A percentile compares a stretch with the other conserved stretches of the same genome.
Conservation (phyloP, 768 basidiomycete species). For the Dacryopinax spathularia region DNA sequence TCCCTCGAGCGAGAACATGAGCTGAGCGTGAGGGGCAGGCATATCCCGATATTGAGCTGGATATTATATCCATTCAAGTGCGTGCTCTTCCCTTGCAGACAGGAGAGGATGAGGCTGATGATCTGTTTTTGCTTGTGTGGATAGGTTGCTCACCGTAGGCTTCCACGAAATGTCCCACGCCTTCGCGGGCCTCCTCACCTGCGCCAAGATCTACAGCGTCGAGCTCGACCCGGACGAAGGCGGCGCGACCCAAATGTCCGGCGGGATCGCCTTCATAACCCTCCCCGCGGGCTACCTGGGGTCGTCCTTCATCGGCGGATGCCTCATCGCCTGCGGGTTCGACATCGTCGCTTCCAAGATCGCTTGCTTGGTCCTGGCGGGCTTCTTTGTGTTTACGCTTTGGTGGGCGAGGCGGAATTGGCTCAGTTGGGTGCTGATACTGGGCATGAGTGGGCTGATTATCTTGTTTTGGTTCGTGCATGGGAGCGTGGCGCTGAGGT, state of each 20-base stretch:
- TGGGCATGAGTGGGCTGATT: slow-evolving; percentile 67
- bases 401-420: slow-evolving; percentile 55
- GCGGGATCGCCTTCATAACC: slow-evolving; percentile 68
- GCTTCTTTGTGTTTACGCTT: slow-evolving; percentile 73
- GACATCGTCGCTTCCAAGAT: slow-evolving; percentile 80
- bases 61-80: slow-evolving; percentile 94
- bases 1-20: slow-evolving; percentile 5
- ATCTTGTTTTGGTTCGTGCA: slow-evolving; percentile 74
- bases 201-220: slow-evolving; percentile 73
- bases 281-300: slow-evolving; percentile 71
- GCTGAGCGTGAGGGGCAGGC: slow-evolving; percentile 34
- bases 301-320: slow-evolving; percentile 73
- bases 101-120: not conserved
- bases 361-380: slow-evolving; percentile 63
- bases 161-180: slow-evolving; percentile 92
- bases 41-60: slow-evolving; percentile 55
- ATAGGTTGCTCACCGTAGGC: slow-evolving; percentile 34
- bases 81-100: slow-evolving; percentile 19
- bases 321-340: slow-evolving; percentile 76
- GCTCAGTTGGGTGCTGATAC: slow-evolving; percentile 63
- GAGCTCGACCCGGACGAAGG: slow-evolving; percentile 85
- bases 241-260: slow-evolving; percentile 74
- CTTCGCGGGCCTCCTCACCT: slow-evolving; percentile 61
- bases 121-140: slow-evolving; percentile 39
- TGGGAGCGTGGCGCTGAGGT: slow-evolving; percentile 60